Evolutionary conservation across 345 rosid species (phyloP).

Genomic region (Lenwebbia sp.): DNA sequence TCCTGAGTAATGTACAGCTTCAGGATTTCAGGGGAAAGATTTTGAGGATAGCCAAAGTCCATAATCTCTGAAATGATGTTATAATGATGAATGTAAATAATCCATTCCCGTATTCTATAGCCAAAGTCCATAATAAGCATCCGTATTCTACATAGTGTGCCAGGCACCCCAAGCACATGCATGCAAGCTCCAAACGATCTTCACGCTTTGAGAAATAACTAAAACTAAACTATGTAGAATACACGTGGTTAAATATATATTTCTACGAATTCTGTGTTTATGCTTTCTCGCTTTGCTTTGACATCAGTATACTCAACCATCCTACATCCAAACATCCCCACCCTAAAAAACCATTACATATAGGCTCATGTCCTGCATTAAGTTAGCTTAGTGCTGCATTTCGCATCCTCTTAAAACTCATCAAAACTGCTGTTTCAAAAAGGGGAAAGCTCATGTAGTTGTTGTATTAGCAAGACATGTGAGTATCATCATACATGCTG

Average conservation of each 20-base stretch:
- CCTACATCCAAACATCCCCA: not conserved
- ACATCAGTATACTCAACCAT: not conserved
- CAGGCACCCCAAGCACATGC: not conserved
- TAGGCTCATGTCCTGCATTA: not conserved
- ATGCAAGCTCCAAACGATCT: not conserved
- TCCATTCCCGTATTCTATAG: not conserved
- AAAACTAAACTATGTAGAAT: not conserved
- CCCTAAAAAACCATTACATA: not conserved
- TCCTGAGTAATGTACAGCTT: slow-evolving; percentile 97
- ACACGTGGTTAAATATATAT: not conserved
- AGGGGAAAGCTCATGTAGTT: not conserved
- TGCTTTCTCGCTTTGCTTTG: not conserved
- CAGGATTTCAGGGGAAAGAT: slow-evolving; percentile 94
- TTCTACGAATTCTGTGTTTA: not conserved
- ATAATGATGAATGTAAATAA: not conserved
- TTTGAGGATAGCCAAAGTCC: slow-evolving; percentile 98
- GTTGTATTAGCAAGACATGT: not conserved
- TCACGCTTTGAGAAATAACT: not conserved
- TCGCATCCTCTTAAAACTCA: not conserved
- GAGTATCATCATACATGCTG: not conserved
- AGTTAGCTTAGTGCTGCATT: not conserved
- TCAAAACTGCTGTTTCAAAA: not conserved
- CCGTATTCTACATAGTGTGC: too few relatives aligned
- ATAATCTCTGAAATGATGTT: slow-evolving; percentile 61
- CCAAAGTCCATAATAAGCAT: too few relatives aligned